These are phyloP conservation scores for Oidiodendron maius DNA, from an alignment of 495 filamentous ascomycete species.

Conservation along the genomic window DNA sequence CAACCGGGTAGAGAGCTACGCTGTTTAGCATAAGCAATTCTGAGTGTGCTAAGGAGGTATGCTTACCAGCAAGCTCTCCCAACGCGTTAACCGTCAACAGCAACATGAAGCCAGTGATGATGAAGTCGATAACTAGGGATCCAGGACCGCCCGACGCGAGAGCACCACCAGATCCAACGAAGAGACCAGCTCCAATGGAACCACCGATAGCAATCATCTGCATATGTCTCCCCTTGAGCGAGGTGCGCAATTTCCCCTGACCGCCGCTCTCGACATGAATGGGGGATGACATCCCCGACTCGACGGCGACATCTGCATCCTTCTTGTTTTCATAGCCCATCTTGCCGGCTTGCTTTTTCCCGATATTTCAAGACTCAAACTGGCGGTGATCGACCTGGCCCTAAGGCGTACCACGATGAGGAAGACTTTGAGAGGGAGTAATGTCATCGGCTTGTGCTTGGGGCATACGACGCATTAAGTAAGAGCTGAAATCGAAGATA, in stretches of 20 bases:
- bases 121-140: constrained; percentile 81
- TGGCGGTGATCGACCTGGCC: too few relatives aligned
- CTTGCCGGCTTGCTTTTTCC: not conserved
- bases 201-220: constrained; percentile 98
- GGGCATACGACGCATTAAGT: not conserved
- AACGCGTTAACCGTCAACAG: constrained; percentile 90
- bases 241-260: constrained; percentile 31
- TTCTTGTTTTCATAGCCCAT: constrained; percentile 4
- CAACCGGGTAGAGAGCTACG: constrained; percentile 54
- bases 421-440: too few relatives aligned
- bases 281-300: not conserved
- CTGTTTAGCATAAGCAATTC: constrained; percentile 7
- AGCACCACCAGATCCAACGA: constrained; percentile 80
- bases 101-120: constrained; percentile 75
- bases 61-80: constrained; percentile 81
- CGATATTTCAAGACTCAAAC: not conserved
- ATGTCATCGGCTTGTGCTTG: too few relatives aligned
- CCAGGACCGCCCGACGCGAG: constrained; percentile 78
- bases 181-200: constrained; percentile 91
- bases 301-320: not conserved
- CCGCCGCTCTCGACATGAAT: constrained; percentile 5
- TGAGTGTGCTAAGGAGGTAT: not conserved
- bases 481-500: too few relatives aligned
- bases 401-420: too few relatives aligned
- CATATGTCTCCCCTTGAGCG: constrained; percentile 77